A percentile compares a stretch with the other conserved stretches of the same genome.
Evolutionary conservation across 306 rosid species (phyloP).

Genomic region (Lathyrus tuberosus): DNA sequence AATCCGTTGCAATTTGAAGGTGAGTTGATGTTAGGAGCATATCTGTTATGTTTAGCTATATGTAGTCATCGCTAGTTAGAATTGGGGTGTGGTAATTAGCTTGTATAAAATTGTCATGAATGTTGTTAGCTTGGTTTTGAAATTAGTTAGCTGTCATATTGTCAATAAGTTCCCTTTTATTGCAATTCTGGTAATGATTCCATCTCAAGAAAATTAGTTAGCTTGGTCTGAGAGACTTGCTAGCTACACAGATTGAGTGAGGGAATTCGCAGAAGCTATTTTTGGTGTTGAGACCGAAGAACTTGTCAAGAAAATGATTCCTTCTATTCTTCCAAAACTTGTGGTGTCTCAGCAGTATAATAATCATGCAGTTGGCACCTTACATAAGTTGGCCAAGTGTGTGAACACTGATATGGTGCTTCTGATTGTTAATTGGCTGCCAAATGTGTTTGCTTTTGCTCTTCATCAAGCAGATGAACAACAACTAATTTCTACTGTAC

Average conservation of each 20-base stretch:
- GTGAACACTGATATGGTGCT: slow-evolving; percentile 69
- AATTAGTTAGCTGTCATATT: no score
- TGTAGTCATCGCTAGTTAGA: no score
- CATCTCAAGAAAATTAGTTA: no score
- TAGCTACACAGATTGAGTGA: slow-evolving; percentile 66
- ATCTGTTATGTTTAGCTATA: no score
- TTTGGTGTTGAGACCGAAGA: slow-evolving; percentile 77
- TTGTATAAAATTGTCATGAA: no score
- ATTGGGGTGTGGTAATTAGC: no score
- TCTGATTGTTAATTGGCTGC: slow-evolving; percentile 71
- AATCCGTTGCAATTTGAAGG: no score
- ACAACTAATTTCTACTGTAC: slow-evolving; percentile 66
- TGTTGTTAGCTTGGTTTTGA: no score
- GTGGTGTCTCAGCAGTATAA: slow-evolving; percentile 74
- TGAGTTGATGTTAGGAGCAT: no score
- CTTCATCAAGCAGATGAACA: slow-evolving; percentile 72
- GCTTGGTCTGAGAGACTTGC: slow-evolving; percentile 68
- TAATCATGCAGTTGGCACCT: slow-evolving; percentile 69
- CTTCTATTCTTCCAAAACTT: slow-evolving; percentile 92
- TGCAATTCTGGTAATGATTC: no score
- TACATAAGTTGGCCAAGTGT: slow-evolving; percentile 74
- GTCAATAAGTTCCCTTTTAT: no score
- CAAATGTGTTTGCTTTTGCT: slow-evolving; percentile 95
- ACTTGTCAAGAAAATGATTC: slow-evolving; percentile 79
- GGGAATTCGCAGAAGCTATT: slow-evolving; percentile 89